phyloP scores from a whole-genome alignment of 2,329 filamentous ascomycete genomes.

The Aspergillus aculeatinus region DNA sequence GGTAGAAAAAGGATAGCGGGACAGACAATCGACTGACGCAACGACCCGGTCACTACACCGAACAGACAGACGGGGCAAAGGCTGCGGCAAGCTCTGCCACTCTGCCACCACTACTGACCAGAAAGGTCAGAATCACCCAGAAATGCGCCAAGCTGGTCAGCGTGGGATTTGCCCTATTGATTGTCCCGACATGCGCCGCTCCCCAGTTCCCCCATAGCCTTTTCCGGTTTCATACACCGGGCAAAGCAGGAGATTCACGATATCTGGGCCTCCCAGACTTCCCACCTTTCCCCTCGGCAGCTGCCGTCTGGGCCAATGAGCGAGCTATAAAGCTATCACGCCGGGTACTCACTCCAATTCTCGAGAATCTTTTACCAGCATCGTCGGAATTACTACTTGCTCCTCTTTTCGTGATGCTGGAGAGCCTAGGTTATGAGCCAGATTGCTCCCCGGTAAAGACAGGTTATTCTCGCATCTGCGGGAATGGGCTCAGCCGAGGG shows the following conservation, averaged over 20 bases:
- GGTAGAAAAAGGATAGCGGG: slow-evolving; percentile 26
- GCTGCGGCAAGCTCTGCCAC: slow-evolving; percentile 18
- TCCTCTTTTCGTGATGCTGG: slow-evolving; percentile 12
- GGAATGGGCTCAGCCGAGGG: neutral
- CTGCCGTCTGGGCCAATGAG: slow-evolving; percentile 33
- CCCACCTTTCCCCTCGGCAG: slow-evolving; percentile 25
- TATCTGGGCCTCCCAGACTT: slow-evolving; percentile 23
- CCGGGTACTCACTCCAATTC: slow-evolving; percentile 26
- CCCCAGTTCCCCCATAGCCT: slow-evolving; percentile 28
- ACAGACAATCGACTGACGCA: slow-evolving; percentile 32
- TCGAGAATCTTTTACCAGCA: slow-evolving; percentile 33
- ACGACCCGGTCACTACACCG: slow-evolving; percentile 36
- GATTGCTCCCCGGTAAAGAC: neutral
- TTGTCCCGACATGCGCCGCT: slow-evolving; percentile 34
- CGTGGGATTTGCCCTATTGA: slow-evolving; percentile 10
- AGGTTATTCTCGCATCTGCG: neutral
- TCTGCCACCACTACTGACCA: slow-evolving; percentile 2
- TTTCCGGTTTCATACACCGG: slow-evolving; percentile 46
- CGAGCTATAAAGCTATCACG: slow-evolving; percentile 10
- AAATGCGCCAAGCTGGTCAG: slow-evolving; percentile 17
- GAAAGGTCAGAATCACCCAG: no score
- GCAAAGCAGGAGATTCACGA: slow-evolving; percentile 43
- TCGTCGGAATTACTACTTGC: slow-evolving; percentile 17
- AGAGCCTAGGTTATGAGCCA: neutral
- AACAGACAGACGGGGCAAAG: slow-evolving; percentile 29